Evolutionary conservation across 2,329 filamentous ascomycete genomes (phyloP), one percentile per base, ranked within the genome.

Genomic region (Trichoderma aggressivum): DNA sequence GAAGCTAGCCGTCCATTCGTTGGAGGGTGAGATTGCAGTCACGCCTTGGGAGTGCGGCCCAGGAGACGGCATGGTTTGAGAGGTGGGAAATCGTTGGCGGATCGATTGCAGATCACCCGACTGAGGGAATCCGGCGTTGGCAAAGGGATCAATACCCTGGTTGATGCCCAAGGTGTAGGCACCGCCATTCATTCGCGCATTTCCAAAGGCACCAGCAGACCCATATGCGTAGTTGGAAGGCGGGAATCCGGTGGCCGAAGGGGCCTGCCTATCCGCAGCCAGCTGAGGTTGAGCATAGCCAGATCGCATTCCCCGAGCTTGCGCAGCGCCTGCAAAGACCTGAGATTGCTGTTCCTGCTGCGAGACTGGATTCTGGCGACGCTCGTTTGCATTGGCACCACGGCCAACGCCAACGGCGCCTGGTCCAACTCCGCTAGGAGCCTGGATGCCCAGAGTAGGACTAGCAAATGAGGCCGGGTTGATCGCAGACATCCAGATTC

Each of bases 401-500:
- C 89, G 83, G 71, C 84, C 84, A 10, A 86, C 84, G 60, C 86
- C 87, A n/a, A 92, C 86, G 28, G 89, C 89, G 28, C 90, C 90
- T 10, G 89, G 89, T 0, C 89, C 88, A 75, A 92, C 86, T 32
- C 88, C 88, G 73, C 89, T 90, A 1, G 91, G 89, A 3, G 90
- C 89, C 78, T 91, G 90, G 26, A 94, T 84, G 30, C 91, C 91
- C 62, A 93, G 85, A 3, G 89, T 90, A 21, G 92, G 92, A 73
- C 90, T 94, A 28, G 92, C 92, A 80, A 98, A 98, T 0, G 95
- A 98, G 6, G 95, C 96, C 8, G 96, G 96, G 79, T 99, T 99
- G 81, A 99, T 97, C 5, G 96, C 96, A 5, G 95, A 98, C 93
- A 99, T 97, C 96, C 96, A 99, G 77, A 99, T 99, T 76, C 97